Base-by-base conservation (phyloP, 805 yeast genomes). In the Schwanniomyces pseudopolymorphus region DNA sequence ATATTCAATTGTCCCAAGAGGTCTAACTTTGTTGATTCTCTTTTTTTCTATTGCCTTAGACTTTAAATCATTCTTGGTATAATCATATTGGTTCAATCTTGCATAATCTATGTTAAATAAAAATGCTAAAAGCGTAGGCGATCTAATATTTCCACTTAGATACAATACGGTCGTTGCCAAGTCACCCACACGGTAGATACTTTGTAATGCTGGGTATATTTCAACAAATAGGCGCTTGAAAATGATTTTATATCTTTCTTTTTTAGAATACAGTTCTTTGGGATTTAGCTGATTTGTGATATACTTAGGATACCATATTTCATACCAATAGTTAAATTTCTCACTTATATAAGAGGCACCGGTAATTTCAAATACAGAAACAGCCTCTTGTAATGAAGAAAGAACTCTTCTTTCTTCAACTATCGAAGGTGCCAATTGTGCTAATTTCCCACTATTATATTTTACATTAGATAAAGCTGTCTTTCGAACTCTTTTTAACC, bases 261-360 rank as follows among this genome's bases (percentile, higher is more conserved):
- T 49, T 21, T 54, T 41, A 11, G 63, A 27, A 16, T 59, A 58
- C 16, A 55, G 54, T 13, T 54, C 52, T 5, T 46, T 44, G 3
- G 58, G 50, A 39, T 45, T 56, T 55, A 71, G 66, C 55, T 70
- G 79, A 52, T 70, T 79, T 43, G 87, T 70, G 19, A 84, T 63
- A 40, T 76, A 75, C 45, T 78, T 75, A 1, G 95, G 85, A 50
- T 78, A 72, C 56, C 87, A 69, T 39, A 75, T 69, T 46, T 87
- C 92, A 58, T 82, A 83, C 31, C 80, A 60, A 13, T 77, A 75
- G 49, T 85, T 85, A 40, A 86, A 67, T 58, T 89, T 89, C 53
- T 84, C 90, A 43, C 69, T 72, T 9, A 89, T 14, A 56, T 90
- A 91, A 0, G 92, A 85, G 0, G 81, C 57, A 1, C 87, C 83